These are phyloP conservation scores for Populus simonii DNA, from an alignment of 345 rosid species.

Conservation along the genomic window DNA sequence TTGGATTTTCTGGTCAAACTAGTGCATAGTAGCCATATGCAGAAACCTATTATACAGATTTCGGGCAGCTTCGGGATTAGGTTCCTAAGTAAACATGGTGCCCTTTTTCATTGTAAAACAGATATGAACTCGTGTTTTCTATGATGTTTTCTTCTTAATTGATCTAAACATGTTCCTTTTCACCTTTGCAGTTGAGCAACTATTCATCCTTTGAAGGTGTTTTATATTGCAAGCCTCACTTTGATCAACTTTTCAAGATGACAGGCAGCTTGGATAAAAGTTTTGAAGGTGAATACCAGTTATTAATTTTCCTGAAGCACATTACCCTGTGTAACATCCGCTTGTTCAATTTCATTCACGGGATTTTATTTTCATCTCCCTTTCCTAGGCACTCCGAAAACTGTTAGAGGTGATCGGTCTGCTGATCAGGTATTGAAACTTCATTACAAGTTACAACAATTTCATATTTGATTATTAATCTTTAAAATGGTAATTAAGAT, in stretches of 20 bases:
- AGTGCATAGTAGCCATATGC: neutral
- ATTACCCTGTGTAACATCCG: neutral
- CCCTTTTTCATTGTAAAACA: neutral
- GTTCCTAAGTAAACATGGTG: neutral
- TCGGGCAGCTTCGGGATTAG: neutral
- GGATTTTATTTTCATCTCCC: neutral
- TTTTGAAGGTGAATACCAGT: slow-evolving; percentile 50
- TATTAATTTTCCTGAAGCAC: neutral
- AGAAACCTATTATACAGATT: neutral
- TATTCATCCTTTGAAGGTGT: slow-evolving; percentile 71
- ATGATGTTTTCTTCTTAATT: neutral
- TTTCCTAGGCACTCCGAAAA: slow-evolving; percentile 51
- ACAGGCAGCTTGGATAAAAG: slow-evolving; percentile 77
- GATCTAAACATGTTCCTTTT: neutral
- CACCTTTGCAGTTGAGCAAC: slow-evolving; percentile 50
- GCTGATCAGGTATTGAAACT: slow-evolving; percentile 49
- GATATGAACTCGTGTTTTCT: neutral
- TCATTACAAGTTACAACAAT: neutral
- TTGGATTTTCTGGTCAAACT: neutral
- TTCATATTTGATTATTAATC: neutral
- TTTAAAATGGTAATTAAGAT: neutral
- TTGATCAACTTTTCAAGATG: slow-evolving; percentile 70
- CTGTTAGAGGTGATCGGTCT: slow-evolving; percentile 48
- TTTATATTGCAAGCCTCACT: slow-evolving; percentile 78
- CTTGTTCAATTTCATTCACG: neutral